phyloP scores from a whole-genome alignment of 345 rosid species.

The Pistacia integerrima region DNA sequence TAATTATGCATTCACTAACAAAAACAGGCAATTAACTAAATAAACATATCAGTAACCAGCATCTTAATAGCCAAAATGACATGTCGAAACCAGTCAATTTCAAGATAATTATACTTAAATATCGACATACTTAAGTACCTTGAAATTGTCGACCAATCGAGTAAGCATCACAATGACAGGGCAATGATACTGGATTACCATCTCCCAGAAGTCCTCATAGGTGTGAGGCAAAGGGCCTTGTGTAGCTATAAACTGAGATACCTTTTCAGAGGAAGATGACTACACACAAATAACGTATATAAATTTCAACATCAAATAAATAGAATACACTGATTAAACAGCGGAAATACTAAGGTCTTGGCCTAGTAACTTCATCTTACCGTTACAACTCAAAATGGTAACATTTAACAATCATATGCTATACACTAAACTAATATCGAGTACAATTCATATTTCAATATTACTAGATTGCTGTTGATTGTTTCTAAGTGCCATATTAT shows the following conservation, averaged over 20 bases:
- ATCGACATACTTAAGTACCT: conserved; percentile 37
- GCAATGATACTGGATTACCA: conserved; percentile 77
- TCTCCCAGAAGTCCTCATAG: conserved; percentile 94
- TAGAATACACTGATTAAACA: neutral
- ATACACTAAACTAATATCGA: too few species aligned
- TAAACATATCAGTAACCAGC: neutral
- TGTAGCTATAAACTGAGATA: conserved; percentile 81
- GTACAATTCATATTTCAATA: too few species aligned
- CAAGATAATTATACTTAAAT: neutral
- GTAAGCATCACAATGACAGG: conserved; percentile 90
- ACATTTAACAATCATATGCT: too few species aligned
- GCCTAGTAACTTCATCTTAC: too few species aligned
- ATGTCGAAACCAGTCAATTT: conserved; percentile 17
- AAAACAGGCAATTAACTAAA: neutral
- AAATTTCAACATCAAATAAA: neutral
- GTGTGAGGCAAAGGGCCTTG: conserved; percentile 86
- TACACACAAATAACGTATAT: conserved; percentile 29
- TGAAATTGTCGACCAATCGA: conserved; percentile 69
- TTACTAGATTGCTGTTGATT: too few species aligned
- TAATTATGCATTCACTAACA: neutral
- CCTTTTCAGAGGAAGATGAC: conserved; percentile 62
- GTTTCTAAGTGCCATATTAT: too few species aligned
- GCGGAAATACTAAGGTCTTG: too few species aligned
- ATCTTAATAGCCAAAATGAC: neutral
- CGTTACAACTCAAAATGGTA: too few species aligned